Conservation (phyloP, 192 early-diverging fungal species). For the Podila epigama region DNA sequence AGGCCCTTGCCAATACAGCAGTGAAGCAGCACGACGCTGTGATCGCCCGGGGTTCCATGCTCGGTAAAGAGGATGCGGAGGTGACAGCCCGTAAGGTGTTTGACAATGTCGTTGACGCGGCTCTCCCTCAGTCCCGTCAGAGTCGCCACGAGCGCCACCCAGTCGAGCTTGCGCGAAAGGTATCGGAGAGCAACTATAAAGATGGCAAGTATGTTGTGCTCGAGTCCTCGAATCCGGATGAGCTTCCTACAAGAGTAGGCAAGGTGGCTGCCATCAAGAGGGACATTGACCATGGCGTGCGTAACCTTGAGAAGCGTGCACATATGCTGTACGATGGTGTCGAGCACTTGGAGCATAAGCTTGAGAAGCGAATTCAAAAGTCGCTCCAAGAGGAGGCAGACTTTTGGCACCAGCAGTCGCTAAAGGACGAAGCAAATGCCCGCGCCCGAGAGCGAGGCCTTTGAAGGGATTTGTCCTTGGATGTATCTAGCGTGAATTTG, state of each 20-base stretch:
- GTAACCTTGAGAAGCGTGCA: slow-evolving; percentile 36
- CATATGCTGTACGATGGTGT: slow-evolving; percentile 41
- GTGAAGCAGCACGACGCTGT: slow-evolving; percentile 23
- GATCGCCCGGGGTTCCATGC: neutral
- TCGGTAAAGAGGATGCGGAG: slow-evolving; percentile 12
- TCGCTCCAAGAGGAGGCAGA: slow-evolving; percentile 32
- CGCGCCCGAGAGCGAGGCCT: slow-evolving; percentile 31
- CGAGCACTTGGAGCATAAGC: slow-evolving; percentile 30
- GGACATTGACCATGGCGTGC: slow-evolving; percentile 15
- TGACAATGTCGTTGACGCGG: slow-evolving; percentile 35
- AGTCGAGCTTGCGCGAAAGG: slow-evolving; percentile 21
- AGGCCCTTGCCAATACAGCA: slow-evolving; percentile 20
- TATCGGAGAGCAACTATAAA: slow-evolving; percentile 5
- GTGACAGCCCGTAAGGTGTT: slow-evolving; percentile 40
- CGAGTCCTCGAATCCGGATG: neutral
- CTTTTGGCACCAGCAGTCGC: slow-evolving; percentile 44
- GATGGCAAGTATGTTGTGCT: slow-evolving; percentile 33
- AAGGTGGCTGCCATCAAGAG: slow-evolving; percentile 5
- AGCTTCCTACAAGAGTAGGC: slow-evolving; percentile 12
- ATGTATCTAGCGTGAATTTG: no score
- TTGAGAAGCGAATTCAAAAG: slow-evolving; percentile 31
- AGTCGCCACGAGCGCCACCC: slow-evolving; percentile 18
- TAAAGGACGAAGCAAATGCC: slow-evolving; percentile 38
- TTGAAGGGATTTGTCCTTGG: no score
- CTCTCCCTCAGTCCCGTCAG: slow-evolving; percentile 9